These are phyloP conservation scores for Diplodia seriata DNA, from an alignment of 2,329 filamentous ascomycete genomes.

Conservation along the genomic window DNA sequence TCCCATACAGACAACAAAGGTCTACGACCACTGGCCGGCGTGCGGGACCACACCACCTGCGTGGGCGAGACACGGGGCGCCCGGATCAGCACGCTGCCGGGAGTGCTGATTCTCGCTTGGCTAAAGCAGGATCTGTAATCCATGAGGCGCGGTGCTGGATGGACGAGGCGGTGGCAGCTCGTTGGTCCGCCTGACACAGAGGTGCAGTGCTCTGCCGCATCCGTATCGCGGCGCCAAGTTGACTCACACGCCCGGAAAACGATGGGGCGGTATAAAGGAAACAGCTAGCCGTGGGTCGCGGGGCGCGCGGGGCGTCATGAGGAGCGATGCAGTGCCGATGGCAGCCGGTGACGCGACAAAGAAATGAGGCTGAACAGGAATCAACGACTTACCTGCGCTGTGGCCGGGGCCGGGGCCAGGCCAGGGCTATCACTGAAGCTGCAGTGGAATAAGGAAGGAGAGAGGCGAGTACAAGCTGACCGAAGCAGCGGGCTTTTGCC, in stretches of 20 bases:
- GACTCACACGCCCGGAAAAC: slow-evolving; percentile 10
- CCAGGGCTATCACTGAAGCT: neutral
- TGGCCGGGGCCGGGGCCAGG: neutral
- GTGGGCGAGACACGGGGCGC: neutral
- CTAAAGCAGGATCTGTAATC: neutral
- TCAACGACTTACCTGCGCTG: neutral
- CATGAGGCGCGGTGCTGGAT: neutral
- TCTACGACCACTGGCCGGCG: neutral
- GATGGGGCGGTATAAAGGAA: neutral
- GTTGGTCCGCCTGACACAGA: slow-evolving; percentile 17
- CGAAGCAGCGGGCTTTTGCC: slow-evolving; percentile 16
- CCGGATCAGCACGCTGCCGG: neutral
- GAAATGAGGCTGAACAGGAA: neutral
- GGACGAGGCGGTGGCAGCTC: slow-evolving; percentile 1
- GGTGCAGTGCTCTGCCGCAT: slow-evolving; percentile 4
- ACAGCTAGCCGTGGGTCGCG: neutral
- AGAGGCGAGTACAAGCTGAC: slow-evolving; percentile 2
- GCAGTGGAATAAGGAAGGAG: neutral
- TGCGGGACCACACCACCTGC: slow-evolving; percentile 1
- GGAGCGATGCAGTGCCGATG: slow-evolving; percentile 15
- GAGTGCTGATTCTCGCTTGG: slow-evolving; percentile 12
- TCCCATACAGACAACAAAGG: neutral
- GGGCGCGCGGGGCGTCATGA: neutral
- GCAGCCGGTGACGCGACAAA: slow-evolving; percentile 2
- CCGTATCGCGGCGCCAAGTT: slow-evolving; percentile 6